Percentiles rank a stretch among this genome's conserved stretches.
These are phyloP conservation scores for Aspergillus aculeatinus DNA, from an alignment of 2,329 filamentous ascomycete genomes.

Conservation along the genomic window DNA sequence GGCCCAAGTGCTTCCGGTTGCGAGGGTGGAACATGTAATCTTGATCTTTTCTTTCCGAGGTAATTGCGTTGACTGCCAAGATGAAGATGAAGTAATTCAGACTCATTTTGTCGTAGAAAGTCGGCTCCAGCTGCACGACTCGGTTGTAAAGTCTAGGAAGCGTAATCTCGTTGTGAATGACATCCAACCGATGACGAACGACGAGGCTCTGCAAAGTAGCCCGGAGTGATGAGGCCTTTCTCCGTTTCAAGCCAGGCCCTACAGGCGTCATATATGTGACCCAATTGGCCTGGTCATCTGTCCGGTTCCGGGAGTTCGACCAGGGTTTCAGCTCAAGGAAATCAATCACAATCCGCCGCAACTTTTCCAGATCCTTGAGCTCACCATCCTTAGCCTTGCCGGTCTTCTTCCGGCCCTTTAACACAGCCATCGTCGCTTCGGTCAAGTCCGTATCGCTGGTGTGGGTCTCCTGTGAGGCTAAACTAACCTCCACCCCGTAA, in stretches of 20 bases:
- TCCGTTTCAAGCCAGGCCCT: constrained; percentile 53
- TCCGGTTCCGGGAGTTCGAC: constrained; percentile 60
- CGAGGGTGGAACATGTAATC: constrained; percentile 87
- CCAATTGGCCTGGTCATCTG: constrained; percentile 67
- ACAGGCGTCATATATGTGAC: constrained; percentile 66
- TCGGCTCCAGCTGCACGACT: constrained; percentile 73
- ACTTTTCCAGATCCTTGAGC: constrained; percentile 63
- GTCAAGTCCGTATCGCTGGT: constrained; percentile 35
- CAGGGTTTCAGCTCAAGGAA: constrained; percentile 79
- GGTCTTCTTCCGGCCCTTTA: constrained; percentile 36
- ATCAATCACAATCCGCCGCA: constrained; percentile 64
- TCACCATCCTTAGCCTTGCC: constrained; percentile 53
- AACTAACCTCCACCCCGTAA: constrained; percentile 68
- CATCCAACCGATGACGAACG: constrained; percentile 72
- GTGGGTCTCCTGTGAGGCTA: constrained; percentile 44
- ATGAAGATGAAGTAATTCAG: constrained; percentile 83
- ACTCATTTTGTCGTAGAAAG: constrained; percentile 78
- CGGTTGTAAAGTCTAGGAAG: constrained; percentile 73
- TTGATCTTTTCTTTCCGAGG: constrained; percentile 76
- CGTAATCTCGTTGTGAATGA: constrained; percentile 62
- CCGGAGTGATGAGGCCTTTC: constrained; percentile 53
- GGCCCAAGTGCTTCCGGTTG: constrained; percentile 65
- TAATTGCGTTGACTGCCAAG: constrained; percentile 81
- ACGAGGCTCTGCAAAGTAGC: constrained; percentile 75
- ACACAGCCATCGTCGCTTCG: constrained; percentile 32